Percentiles rank a stretch among this genome's conserved stretches.
Evolutionary conservation across 31 red algal genomes (phyloP).

Genomic region (Odonthalia washingtoniensis): DNA sequence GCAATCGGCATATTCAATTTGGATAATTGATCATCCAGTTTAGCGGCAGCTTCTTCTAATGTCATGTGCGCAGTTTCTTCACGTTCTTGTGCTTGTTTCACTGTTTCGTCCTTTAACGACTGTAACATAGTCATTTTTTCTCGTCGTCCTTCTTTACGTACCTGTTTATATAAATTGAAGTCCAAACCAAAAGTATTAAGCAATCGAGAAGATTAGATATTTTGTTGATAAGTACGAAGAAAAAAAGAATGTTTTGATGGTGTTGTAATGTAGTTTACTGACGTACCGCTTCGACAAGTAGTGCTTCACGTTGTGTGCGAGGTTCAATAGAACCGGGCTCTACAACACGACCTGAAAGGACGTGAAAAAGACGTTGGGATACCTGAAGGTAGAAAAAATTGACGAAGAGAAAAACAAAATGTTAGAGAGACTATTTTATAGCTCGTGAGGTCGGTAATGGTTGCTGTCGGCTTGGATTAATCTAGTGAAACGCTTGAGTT

Average conservation of each 20-base stretch:
- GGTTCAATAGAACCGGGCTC: constrained; percentile 75
- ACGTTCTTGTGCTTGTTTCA: constrained; percentile 58
- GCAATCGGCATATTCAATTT: constrained; percentile 43
- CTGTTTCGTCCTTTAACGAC: constrained; percentile 49
- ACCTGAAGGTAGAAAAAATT: constrained; percentile 48
- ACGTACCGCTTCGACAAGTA: constrained; percentile 70
- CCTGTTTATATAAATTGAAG: constrained; percentile 30
- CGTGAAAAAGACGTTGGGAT: constrained; percentile 69
- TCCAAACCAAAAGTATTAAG: no score
- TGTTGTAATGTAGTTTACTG: no score
- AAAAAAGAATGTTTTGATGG: no score
- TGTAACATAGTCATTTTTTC: constrained; percentile 51
- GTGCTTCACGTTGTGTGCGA: constrained; percentile 63
- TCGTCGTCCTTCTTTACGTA: constrained; percentile 64
- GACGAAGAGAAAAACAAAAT: background rate
- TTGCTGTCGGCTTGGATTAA: background rate
- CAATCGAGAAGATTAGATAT: no score
- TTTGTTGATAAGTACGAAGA: no score
- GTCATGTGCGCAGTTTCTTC: constrained; percentile 48
- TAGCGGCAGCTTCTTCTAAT: constrained; percentile 13
- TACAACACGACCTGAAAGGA: constrained; percentile 64
- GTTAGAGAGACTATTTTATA: background rate
- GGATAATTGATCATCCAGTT: constrained; percentile 47
- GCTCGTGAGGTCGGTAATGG: background rate
- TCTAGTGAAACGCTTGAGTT: background rate